Conservation (phyloP, 306 rosid species). For the Gillenia trifoliata region DNA sequence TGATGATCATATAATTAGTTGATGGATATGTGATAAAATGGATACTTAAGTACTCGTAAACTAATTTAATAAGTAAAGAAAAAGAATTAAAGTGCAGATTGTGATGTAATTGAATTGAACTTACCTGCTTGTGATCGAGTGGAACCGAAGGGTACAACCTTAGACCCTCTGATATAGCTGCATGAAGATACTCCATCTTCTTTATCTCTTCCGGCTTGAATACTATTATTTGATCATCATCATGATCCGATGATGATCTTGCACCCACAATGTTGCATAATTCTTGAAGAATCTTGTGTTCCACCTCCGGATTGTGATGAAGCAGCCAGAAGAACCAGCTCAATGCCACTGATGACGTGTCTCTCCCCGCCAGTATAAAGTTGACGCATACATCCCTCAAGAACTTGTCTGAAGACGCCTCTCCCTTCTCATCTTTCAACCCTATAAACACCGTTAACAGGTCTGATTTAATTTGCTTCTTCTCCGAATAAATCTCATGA, state of each 20-base stretch:
- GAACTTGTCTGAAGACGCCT: conserved; percentile 62
- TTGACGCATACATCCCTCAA: conserved; percentile 90
- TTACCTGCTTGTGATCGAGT: conserved; percentile 90
- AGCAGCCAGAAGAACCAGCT: conserved; percentile 96
- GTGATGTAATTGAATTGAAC: neutral
- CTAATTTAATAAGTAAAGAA: neutral
- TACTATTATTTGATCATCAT: neutral
- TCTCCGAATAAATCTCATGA: neutral
- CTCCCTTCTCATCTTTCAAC: conserved; percentile 63
- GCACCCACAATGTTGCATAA: conserved; percentile 41
- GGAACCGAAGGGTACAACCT: conserved; percentile 93
- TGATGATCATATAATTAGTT: no score
- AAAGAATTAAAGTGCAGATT: neutral
- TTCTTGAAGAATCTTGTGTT: conserved; percentile 55
- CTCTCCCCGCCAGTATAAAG: conserved; percentile 87
- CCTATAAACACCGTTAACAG: conserved; percentile 68
- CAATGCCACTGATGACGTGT: conserved; percentile 95
- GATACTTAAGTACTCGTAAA: neutral
- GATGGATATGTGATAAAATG: no score
- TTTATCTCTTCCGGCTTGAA: conserved; percentile 70
- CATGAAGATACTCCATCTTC: conserved; percentile 93
- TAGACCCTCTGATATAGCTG: conserved; percentile 81
- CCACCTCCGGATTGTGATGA: conserved; percentile 58
- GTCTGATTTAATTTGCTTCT: conserved; percentile 36
- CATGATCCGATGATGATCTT: conserved; percentile 29